Percentiles rank a stretch among this genome's conserved stretches.
These are phyloP conservation scores for Fereydounia khargensis DNA, from an alignment of 1,284 basidiomycete species.

Conservation along the genomic window DNA sequence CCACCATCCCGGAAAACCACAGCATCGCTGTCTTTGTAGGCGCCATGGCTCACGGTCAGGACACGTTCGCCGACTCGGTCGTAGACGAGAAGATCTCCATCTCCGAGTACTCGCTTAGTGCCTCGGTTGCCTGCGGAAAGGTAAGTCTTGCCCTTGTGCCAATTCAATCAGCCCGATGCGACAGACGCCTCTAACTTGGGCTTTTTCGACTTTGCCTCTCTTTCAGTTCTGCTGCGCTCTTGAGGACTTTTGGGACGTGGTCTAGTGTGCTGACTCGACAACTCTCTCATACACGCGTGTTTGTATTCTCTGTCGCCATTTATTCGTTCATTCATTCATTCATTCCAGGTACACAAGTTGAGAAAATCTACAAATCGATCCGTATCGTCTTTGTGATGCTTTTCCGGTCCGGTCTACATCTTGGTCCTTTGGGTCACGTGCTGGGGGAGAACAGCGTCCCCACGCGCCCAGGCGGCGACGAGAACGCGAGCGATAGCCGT, in stretches of 20 bases:
- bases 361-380: too few relatives aligned
- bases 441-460: slow-evolving; percentile 54
- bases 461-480: slow-evolving; percentile 68
- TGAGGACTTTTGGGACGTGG: slow-evolving; percentile 59
- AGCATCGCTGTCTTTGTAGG: slow-evolving; percentile 93
- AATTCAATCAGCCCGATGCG: too few relatives aligned
- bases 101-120: slow-evolving; percentile 89
- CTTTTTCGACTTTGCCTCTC: neutral
- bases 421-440: slow-evolving; percentile 23
- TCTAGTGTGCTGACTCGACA: too few relatives aligned
- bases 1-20: slow-evolving; percentile 78
- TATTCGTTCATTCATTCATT: too few relatives aligned
- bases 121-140: slow-evolving; percentile 93
- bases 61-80: slow-evolving; percentile 94
- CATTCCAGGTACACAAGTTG: too few relatives aligned
- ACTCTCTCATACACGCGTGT: too few relatives aligned
- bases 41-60: slow-evolving; percentile 68
- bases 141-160: too few relatives aligned
- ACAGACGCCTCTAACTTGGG: neutral
- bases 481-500: slow-evolving; percentile 72
- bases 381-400: too few relatives aligned
- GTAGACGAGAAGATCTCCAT: slow-evolving; percentile 97
- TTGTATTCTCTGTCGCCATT: too few relatives aligned
- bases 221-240: slow-evolving; percentile 68
- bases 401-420: too few relatives aligned